Percentiles rank a stretch among this genome's conserved stretches.
Conservation (phyloP, 2,329 filamentous ascomycete genomes). For the Plenodomus biglobosus region DNA sequence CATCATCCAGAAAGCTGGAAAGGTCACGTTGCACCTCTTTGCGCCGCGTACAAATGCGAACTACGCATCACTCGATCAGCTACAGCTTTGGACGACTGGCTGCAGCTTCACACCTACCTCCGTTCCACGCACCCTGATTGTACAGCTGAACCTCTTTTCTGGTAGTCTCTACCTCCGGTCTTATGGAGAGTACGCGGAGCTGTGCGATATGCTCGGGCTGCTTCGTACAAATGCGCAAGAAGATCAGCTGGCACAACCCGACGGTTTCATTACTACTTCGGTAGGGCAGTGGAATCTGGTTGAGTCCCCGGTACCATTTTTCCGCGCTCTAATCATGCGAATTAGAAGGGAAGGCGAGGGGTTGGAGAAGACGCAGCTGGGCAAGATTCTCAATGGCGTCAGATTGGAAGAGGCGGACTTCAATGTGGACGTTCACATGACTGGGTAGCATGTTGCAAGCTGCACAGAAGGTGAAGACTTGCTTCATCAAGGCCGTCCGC, state of each 20-base stretch:
- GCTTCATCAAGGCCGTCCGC: neutral
- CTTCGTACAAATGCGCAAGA: constrained; percentile 27
- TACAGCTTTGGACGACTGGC: constrained; percentile 50
- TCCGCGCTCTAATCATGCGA: constrained; percentile 41
- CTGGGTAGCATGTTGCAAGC: no score
- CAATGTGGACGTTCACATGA: no score
- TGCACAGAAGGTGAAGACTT: no score
- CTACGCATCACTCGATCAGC: constrained; percentile 47
- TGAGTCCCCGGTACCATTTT: constrained; percentile 47
- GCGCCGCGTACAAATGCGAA: constrained; percentile 49
- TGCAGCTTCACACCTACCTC: constrained; percentile 1
- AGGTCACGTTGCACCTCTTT: constrained; percentile 56
- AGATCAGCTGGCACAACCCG: constrained; percentile 29
- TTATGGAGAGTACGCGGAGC: constrained; percentile 56
- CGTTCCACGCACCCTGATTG: constrained; percentile 35
- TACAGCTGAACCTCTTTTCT: constrained; percentile 65
- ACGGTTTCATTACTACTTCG: constrained; percentile 43
- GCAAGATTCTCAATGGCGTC: constrained; percentile 42
- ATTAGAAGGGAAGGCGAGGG: constrained; percentile 40
- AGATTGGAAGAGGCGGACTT: constrained; percentile 42
- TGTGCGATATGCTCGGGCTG: constrained; percentile 58
- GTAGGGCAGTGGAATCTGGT: constrained; percentile 36
- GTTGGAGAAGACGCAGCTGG: constrained; percentile 51
- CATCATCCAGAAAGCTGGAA: constrained; percentile 37
- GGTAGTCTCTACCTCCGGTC: constrained; percentile 65